These are phyloP conservation scores for Hypsizygus marmoreus DNA, from an alignment of 768 basidiomycete species.

Conservation along the genomic window DNA sequence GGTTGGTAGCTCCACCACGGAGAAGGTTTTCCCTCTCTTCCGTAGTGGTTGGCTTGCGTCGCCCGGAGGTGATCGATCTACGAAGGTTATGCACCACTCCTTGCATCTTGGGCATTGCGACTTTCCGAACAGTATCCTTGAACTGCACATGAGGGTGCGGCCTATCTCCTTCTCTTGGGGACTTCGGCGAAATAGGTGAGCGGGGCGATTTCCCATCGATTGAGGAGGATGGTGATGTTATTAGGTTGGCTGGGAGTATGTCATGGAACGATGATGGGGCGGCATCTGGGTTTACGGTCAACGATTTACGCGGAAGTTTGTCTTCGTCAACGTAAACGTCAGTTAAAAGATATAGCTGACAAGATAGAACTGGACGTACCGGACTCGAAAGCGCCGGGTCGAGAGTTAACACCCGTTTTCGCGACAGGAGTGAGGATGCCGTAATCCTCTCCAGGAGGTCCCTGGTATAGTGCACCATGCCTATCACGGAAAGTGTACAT, in stretches of 20 bases:
- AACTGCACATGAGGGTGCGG: conserved; percentile 19
- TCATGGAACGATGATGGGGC: conserved; percentile 43
- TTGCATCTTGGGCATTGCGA: conserved; percentile 42
- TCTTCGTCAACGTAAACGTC: no score
- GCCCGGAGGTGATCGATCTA: conserved; percentile 41
- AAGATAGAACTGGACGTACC: conserved; percentile 16
- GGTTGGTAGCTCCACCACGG: conserved; percentile 2
- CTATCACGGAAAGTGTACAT: conserved; percentile 51
- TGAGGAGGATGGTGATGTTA: conserved; percentile 39
- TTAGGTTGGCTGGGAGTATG: conserved; percentile 47
- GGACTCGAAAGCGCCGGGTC: conserved; percentile 26
- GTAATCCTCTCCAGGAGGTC: conserved; percentile 45
- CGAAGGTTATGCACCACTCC: conserved; percentile 36
- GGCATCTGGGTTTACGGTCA: conserved; percentile 9
- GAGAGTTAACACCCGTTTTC: conserved; percentile 19
- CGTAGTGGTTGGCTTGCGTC: conserved; percentile 21
- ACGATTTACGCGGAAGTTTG: conserved; percentile 1
- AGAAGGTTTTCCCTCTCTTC: conserved; percentile 15
- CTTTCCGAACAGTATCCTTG: conserved; percentile 31
- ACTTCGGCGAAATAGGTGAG: conserved; percentile 8
- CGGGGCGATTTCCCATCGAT: conserved; percentile 8
- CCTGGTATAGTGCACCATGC: conserved; percentile 44
- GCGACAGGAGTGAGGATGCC: conserved; percentile 43
- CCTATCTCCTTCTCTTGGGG: conserved; percentile 3
- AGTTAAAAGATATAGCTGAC: no score